phyloP scores from a whole-genome alignment of 2,329 filamentous ascomycete species.

The Mycosphaerella sp. region DNA sequence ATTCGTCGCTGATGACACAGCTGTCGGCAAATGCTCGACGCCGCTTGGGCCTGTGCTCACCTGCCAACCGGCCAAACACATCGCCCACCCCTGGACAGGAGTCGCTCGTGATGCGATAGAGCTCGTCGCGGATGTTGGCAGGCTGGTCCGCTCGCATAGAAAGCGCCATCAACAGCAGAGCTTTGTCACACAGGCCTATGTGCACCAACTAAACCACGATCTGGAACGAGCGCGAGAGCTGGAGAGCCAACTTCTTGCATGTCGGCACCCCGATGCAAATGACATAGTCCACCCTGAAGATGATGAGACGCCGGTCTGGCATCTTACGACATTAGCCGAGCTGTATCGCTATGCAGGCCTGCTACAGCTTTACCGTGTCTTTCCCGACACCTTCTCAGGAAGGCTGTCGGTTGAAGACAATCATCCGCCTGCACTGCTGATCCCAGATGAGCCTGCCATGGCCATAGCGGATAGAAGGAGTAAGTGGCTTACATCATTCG shows the following conservation, averaged over 20 bases:
- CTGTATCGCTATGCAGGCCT: constrained; percentile 50
- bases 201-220: constrained; percentile 19
- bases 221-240: constrained; percentile 36
- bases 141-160: constrained; percentile 26
- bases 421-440: background rate
- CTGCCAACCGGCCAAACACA: constrained; percentile 11
- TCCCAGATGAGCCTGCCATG: constrained; percentile 18
- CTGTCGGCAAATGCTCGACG: constrained; percentile 40
- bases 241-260: constrained; percentile 45
- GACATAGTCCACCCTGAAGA: constrained; percentile 50
- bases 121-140: constrained; percentile 43
- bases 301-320: constrained; percentile 47
- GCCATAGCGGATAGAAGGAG: constrained; percentile 22
- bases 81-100: constrained; percentile 42
- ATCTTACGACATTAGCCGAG: constrained; percentile 51
- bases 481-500: constrained; percentile 48
- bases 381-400: constrained; percentile 36
- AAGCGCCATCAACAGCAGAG: constrained; percentile 16
- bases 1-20: constrained; percentile 42
- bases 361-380: constrained; percentile 51
- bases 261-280: constrained; percentile 44
- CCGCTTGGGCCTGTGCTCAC: constrained; percentile 33
- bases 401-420: constrained; percentile 10
- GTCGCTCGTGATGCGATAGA: constrained; percentile 43
- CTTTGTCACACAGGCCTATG: constrained; percentile 22